Conservation (phyloP, 2,329 filamentous ascomycete genomes). For the Alternaria alternata region DNA sequence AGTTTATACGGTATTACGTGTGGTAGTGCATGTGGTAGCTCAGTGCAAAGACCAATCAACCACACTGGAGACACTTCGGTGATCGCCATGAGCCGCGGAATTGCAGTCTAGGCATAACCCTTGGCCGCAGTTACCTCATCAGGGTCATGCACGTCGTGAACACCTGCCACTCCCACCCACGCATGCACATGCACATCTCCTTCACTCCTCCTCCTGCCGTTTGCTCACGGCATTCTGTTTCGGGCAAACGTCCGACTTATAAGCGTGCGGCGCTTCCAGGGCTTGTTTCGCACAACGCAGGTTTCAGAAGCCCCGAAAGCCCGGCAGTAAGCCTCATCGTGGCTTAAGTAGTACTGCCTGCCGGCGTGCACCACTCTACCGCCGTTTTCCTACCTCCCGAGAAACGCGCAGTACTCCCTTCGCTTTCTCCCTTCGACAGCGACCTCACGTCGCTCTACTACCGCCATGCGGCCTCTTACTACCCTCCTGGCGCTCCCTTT, state of each 20-base stretch:
- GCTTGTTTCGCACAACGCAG: slow-evolving; percentile 14
- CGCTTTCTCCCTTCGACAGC: neutral
- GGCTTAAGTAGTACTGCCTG: slow-evolving; percentile 9
- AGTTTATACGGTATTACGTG: neutral
- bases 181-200: slow-evolving; percentile 1
- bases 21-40: slow-evolving; percentile 9
- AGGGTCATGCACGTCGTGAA: slow-evolving; percentile 11
- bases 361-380: slow-evolving; percentile 6
- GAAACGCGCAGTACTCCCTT: slow-evolving; percentile 6
- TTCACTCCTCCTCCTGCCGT: neutral
- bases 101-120: slow-evolving; percentile 1
- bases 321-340: slow-evolving; percentile 17
- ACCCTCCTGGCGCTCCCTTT: slow-evolving; percentile 34
- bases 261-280: slow-evolving; percentile 12
- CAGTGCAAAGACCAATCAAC: slow-evolving; percentile 3
- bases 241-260: slow-evolving; percentile 5
- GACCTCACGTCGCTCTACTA: slow-evolving; percentile 4
- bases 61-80: neutral
- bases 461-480: slow-evolving; percentile 41
- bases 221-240: neutral
- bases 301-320: slow-evolving; percentile 21
- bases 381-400: slow-evolving; percentile 4
- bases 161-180: slow-evolving; percentile 3
- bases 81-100: slow-evolving; percentile 9
- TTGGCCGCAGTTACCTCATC: slow-evolving; percentile 9